Percentiles rank a stretch among this genome's conserved stretches.
These are phyloP conservation scores for Fusarium sp. DNA, from an alignment of 2,329 filamentous ascomycete species.

Conservation along the genomic window DNA sequence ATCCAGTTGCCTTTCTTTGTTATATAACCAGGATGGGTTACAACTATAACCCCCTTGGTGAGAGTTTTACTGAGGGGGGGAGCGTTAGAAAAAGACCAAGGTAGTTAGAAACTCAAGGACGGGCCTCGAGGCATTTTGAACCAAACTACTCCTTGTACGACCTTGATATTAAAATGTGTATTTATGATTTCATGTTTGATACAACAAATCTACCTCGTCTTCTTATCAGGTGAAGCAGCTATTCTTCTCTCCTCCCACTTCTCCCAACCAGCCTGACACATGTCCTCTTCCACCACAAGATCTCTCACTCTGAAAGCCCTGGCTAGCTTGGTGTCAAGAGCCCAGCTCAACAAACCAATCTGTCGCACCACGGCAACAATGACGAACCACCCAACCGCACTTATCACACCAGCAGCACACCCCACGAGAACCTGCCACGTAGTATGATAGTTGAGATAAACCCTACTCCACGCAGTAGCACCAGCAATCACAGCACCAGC, in stretches of 20 bases:
- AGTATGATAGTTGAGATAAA: conserved; percentile 96
- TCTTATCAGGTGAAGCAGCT: conserved; percentile 45
- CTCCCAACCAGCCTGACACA: conserved; percentile 93
- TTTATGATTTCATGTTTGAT: not conserved
- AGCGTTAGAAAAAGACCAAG: not conserved
- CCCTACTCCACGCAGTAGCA: conserved; percentile 81
- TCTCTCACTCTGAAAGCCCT: conserved; percentile 82
- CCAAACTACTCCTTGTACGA: conserved; percentile 2
- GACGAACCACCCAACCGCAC: conserved; percentile 83
- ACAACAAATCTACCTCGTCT: conserved; percentile 47
- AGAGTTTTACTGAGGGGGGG: not conserved
- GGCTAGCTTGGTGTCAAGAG: conserved; percentile 73
- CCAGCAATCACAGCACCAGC: conserved; percentile 72
- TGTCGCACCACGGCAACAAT: conserved; percentile 75
- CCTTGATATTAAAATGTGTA: not conserved
- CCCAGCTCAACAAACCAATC: conserved; percentile 78
- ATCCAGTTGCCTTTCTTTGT: conserved; percentile 3
- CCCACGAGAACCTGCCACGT: conserved; percentile 88
- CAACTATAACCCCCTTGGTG: not conserved
- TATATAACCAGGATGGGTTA: not conserved
- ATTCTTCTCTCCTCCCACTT: conserved; percentile 77
- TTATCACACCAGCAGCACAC: conserved; percentile 74
- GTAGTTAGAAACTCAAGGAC: conserved; percentile 2
- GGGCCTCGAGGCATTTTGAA: not conserved
- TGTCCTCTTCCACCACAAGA: conserved; percentile 86